Percentiles rank a stretch among this genome's conserved stretches.
These are phyloP conservation scores for Pseudocohnilembus persalinus DNA, from an alignment of 169 alveolate species.

Conservation along the genomic window DNA sequence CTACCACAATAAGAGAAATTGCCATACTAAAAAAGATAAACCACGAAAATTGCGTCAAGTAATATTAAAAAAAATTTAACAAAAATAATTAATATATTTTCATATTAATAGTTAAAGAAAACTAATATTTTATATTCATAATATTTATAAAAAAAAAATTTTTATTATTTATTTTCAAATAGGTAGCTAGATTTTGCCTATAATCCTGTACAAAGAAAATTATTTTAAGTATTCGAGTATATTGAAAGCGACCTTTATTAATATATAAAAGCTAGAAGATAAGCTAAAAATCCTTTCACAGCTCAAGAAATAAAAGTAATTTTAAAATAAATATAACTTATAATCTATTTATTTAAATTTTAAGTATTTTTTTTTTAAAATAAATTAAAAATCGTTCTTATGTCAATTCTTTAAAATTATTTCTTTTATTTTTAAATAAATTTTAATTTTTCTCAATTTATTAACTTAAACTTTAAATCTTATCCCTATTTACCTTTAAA, in stretches of 20 bases:
- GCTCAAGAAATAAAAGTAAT: no score
- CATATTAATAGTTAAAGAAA: no score
- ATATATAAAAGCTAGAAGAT: no score
- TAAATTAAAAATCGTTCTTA: constrained; percentile 6
- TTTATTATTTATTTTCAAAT: background rate
- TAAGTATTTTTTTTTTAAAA: constrained; percentile 14
- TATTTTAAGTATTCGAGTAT: constrained; percentile 52
- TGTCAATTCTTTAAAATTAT: constrained; percentile 12
- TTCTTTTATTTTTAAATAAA: background rate
- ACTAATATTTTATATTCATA: no score
- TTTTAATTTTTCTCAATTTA: no score
- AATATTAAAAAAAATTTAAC: constrained; percentile 11
- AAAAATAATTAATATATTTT: background rate
- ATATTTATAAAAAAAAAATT: no score
- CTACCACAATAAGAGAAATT: constrained; percentile 84
- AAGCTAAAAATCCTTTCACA: no score
- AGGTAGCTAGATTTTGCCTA: constrained; percentile 25
- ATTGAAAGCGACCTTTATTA: no score
- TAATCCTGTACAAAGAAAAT: constrained; percentile 44
- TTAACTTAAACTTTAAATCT: no score
- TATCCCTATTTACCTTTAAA: no score
- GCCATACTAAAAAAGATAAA: constrained; percentile 62
- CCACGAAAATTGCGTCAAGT: constrained; percentile 70
- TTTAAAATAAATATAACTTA: no score
- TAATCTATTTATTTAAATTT: no score